Percentiles rank a stretch among this genome's conserved stretches.
phyloP scores from a whole-genome alignment of 2,329 filamentous ascomycete genomes.

The Coniochaeta hoffmannii region DNA sequence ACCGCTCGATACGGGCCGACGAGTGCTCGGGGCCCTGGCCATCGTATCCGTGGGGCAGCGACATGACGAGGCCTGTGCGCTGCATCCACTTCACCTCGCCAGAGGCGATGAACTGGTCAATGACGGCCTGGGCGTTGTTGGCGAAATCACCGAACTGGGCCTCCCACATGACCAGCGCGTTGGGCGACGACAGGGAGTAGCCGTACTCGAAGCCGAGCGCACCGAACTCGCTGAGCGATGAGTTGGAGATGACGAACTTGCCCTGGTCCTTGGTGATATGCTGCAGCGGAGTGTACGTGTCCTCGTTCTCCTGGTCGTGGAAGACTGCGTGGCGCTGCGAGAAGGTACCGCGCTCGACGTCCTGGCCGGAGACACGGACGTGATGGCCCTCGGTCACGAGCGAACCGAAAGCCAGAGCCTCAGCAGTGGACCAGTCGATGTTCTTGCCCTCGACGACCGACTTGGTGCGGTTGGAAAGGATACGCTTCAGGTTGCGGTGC shows the following conservation, averaged over 20 bases:
- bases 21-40: constrained; percentile 98
- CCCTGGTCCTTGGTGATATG: constrained; percentile 85
- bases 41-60: constrained; percentile 94
- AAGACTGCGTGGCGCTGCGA: constrained; percentile 96
- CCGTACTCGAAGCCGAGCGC: constrained; percentile 97
- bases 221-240: constrained; percentile 64
- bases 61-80: constrained; percentile 92
- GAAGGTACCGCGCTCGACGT: constrained; percentile 99
- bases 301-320: constrained; percentile 93
- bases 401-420: constrained; percentile 89
- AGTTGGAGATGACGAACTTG: constrained; percentile 95
- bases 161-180: constrained; percentile 98
- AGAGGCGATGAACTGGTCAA: constrained; percentile 97
- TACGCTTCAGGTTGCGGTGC: constrained; percentile 96
- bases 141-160: constrained; percentile 99
- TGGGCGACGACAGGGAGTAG: constrained; percentile 93
- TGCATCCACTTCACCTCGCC: constrained; percentile 99
- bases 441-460: constrained; percentile 84
- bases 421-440: constrained; percentile 96
- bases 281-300: constrained; percentile 87
- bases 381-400: constrained; percentile 92
- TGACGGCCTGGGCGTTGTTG: constrained; percentile 98
- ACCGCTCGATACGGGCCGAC: constrained; percentile 93
- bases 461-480: constrained; percentile 83
- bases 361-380: constrained; percentile 94